Conservation (phyloP, 768 basidiomycete genomes). For the Lentinus tigrinus region DNA sequence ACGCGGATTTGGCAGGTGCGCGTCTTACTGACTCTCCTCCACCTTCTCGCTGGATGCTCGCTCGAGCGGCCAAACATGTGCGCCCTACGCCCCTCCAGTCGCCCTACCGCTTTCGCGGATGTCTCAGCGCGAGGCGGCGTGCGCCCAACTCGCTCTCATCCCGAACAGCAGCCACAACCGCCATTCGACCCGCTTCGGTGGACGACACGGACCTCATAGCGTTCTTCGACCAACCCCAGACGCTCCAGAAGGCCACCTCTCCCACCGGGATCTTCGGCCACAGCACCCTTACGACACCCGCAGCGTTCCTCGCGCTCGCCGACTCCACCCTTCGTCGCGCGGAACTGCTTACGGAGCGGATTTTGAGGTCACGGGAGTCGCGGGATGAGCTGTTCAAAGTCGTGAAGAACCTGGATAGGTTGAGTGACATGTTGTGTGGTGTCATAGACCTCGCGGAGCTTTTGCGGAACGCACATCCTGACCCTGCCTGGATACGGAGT, state of each 20-base stretch:
- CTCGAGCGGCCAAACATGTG: constrained; percentile 39
- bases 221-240: constrained; percentile 68
- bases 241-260: constrained; percentile 37
- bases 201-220: constrained; percentile 68
- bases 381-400: constrained; percentile 76
- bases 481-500: constrained; percentile 75
- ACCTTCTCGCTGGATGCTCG: constrained; percentile 33
- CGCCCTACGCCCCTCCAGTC: constrained; percentile 36
- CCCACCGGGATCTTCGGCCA: constrained; percentile 87
- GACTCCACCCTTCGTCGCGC: constrained; percentile 80
- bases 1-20: not conserved
- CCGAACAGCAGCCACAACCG: constrained; percentile 38
- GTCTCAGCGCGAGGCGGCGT: constrained; percentile 36
- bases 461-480: constrained; percentile 90
- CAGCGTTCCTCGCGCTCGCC: constrained; percentile 69
- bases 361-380: constrained; percentile 70
- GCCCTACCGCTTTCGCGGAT: constrained; percentile 42
- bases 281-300: constrained; percentile 64
- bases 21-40: not conserved
- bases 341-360: constrained; percentile 78
- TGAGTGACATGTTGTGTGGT: constrained; percentile 93
- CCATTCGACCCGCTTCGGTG: constrained; percentile 51
- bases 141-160: not conserved
- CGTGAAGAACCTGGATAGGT: constrained; percentile 93
- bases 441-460: constrained; percentile 97